Evolutionary conservation across 2,329 filamentous ascomycete species (phyloP).

Genomic region (Fusarium vanettenii): DNA sequence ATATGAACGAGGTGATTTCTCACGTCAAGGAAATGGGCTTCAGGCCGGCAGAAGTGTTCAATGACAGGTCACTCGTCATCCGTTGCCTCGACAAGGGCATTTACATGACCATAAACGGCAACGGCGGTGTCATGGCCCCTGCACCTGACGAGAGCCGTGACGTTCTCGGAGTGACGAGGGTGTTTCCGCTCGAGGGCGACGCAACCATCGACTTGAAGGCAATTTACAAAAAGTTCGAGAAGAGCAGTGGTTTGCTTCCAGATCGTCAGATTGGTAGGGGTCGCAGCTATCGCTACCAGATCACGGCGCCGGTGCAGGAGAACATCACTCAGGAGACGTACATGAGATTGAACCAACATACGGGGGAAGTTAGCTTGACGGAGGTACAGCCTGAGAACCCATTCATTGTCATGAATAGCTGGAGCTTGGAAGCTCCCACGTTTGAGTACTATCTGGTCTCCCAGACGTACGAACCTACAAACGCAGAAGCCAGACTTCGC

Average conservation of each 20-base stretch:
- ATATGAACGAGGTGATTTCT: background rate
- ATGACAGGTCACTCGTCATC: background rate
- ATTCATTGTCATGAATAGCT: background rate
- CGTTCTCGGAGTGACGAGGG: background rate
- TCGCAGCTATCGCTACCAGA: background rate
- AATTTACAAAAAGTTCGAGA: background rate
- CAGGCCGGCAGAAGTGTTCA: background rate
- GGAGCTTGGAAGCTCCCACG: background rate
- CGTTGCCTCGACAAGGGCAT: background rate
- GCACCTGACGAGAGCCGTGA: background rate
- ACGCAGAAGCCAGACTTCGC: background rate
- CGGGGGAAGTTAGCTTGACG: background rate
- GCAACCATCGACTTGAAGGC: background rate
- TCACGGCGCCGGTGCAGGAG: background rate
- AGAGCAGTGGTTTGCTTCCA: background rate
- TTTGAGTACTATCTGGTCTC: background rate
- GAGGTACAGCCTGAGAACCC: background rate
- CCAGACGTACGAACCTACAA: background rate
- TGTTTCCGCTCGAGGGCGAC: background rate
- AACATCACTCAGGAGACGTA: background rate
- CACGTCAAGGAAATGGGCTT: background rate
- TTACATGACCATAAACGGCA: background rate
- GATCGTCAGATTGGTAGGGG: background rate
- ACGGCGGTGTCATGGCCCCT: background rate
- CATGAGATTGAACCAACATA: background rate